phyloP scores from a whole-genome alignment of 371 early-diverging fungal genomes.

The Batkoa obscura region DNA sequence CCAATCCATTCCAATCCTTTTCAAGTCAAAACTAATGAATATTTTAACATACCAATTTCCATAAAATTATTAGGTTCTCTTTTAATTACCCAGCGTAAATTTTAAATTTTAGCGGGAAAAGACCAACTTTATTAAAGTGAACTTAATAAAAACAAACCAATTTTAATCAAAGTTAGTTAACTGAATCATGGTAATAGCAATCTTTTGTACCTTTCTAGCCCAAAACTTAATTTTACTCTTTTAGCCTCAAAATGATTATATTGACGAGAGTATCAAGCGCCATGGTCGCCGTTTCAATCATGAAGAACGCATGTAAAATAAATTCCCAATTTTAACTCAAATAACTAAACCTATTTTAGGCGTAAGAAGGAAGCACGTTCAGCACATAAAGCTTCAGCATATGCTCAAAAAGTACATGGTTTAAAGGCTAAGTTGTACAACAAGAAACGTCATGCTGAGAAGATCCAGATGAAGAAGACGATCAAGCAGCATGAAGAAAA shows the following conservation, averaged over 20 bases:
- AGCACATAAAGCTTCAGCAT: conserved; percentile 76
- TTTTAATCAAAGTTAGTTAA: no score
- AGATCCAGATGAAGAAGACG: conserved; percentile 99
- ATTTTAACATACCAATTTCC: no score
- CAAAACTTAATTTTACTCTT: no score
- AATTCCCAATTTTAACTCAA: background rate
- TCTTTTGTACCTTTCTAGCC: no score
- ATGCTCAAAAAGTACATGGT: conserved; percentile 95
- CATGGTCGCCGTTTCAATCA: conserved; percentile 96
- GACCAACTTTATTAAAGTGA: no score
- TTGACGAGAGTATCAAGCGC: conserved; percentile 96
- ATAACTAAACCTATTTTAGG: conserved; percentile 22
- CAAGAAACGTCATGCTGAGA: conserved; percentile 97
- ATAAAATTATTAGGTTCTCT: no score
- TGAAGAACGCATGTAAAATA: conserved; percentile 78
- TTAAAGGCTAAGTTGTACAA: conserved; percentile 97
- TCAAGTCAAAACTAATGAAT: no score
- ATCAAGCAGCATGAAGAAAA: conserved; percentile 95
- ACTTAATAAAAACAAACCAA: no score
- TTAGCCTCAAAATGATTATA: conserved; percentile 99
- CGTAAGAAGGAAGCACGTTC: conserved; percentile 95
- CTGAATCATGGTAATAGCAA: no score
- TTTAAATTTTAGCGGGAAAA: no score
- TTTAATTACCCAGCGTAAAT: no score
- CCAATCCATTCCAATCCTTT: no score